Evolutionary conservation across 2,329 filamentous ascomycete genomes (phyloP), one percentile per base, ranked within the genome.

Genomic region (Fusarium sambucinum): DNA sequence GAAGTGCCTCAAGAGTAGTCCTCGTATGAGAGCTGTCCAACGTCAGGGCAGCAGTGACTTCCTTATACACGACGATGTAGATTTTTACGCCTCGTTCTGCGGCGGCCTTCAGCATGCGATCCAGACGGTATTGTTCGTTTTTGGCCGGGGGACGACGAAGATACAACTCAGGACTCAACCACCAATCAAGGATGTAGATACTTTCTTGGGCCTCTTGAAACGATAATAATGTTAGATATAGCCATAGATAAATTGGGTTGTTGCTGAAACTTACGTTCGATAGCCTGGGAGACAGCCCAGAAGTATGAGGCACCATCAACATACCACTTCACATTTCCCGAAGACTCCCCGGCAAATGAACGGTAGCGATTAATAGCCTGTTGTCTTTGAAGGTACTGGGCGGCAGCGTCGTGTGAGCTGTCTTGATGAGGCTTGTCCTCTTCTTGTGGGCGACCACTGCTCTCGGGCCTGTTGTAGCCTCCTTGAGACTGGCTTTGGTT

Each of bases 1-100:
- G 53, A 6, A 64, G 42, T 12, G 53, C 53, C 38, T 64, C 61
- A 5, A 64, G 46, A 13, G 60, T 42, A 38, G 60, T 64, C 9
- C 61, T 59, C 4, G 61, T 64, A 29, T 55, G 51, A 3, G 76
- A 76, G 8, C 81, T 83, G 53, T 83, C 77, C 3, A 27, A 83
- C 40, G 92, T 94, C 74, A 96, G 80, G 38, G 93, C 92, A 74
- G 93, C 90, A 5, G 91, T 88, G 10, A 95, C 92, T 80, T 97
- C 94, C 80, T 97, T 97, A 82, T 97, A 97, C 13, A 97, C 92
- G 54, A 97, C 94, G 52, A 97, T 85, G 72, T 94, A 91, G 72
- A 97, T 85, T 72, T 91, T 88, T 45, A 97, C 94, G 41, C 94
- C 94, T 42, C 94, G 88, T 79, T 95, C 86, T 27, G 94, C 93